Percentiles rank a stretch among this genome's conserved stretches.
Conservation (phyloP, 1,284 basidiomycete genomes). For the Anthracocystis panici-leucophaei region DNA sequence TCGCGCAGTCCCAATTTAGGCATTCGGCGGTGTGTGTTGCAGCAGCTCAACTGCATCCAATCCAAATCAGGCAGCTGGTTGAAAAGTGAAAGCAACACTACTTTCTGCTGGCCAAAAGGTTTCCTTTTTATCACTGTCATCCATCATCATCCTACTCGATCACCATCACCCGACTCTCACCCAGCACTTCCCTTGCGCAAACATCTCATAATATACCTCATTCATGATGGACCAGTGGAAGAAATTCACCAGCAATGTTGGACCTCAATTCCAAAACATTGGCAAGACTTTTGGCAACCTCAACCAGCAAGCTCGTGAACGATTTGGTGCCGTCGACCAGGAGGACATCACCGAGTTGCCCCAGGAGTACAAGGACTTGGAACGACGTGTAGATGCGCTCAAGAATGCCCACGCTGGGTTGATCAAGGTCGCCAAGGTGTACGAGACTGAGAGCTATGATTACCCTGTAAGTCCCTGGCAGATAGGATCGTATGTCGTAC, state of each 20-base stretch:
- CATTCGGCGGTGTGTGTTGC: background rate
- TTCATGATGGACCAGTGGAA: constrained; percentile 80
- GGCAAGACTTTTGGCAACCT: constrained; percentile 86
- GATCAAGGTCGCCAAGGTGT: constrained; percentile 75
- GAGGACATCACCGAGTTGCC: constrained; percentile 89
- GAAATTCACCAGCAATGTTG: constrained; percentile 61
- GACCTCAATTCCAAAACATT: constrained; percentile 73
- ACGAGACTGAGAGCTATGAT: constrained; percentile 67
- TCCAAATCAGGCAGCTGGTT: constrained; percentile 6
- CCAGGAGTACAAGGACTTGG: constrained; percentile 93
- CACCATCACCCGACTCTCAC: background rate
- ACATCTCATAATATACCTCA: background rate
- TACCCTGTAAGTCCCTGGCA: constrained; percentile 73
- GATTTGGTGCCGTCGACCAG: constrained; percentile 85
- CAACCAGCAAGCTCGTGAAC: constrained; percentile 76
- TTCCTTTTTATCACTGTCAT: background rate
- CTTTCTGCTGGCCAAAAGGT: background rate
- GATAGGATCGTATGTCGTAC: background rate
- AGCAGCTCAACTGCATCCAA: constrained; percentile 6
- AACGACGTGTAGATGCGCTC: constrained; percentile 92
- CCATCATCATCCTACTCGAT: constrained; percentile 1
- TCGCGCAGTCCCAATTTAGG: constrained; percentile 4
- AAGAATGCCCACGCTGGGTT: constrained; percentile 79
- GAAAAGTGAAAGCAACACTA: constrained; percentile 35
- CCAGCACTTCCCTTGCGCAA: background rate